Conservation (phyloP, 2,329 filamentous ascomycete genomes). For the Ophiostoma triangulosporum region DNA sequence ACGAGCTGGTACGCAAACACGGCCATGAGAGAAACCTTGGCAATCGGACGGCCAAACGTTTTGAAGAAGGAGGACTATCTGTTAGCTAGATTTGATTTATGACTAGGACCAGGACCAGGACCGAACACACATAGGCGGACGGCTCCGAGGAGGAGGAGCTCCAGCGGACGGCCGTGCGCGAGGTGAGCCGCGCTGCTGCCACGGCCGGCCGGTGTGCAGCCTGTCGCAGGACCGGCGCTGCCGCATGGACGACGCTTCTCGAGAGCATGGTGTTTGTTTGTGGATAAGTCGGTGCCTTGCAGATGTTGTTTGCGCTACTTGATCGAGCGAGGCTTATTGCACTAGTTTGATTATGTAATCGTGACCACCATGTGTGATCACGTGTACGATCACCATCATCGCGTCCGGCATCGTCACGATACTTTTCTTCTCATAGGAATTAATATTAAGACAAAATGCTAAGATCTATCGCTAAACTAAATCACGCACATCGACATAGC, state of each 20-base stretch:
- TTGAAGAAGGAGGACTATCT: conserved; percentile 46
- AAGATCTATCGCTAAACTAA: background rate
- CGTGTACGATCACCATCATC: too few relatives aligned
- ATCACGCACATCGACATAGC: conserved; percentile 13
- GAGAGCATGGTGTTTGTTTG: background rate
- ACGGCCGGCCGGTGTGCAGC: background rate
- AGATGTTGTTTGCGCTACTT: too few relatives aligned
- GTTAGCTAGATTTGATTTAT: background rate
- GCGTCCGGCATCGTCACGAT: too few relatives aligned
- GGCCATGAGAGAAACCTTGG: conserved; percentile 61
- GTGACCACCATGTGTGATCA: too few relatives aligned
- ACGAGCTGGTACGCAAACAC: conserved; percentile 66
- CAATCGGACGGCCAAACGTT: conserved; percentile 57
- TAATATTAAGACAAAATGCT: background rate
- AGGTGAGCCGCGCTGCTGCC: background rate
- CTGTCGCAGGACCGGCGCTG: conserved; percentile 5
- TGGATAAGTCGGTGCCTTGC: too few relatives aligned
- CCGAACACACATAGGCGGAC: conserved; percentile 10
- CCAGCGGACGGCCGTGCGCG: conserved; percentile 5
- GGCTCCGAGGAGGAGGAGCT: conserved; percentile 7
- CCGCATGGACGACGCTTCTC: background rate
- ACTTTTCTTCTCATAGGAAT: too few relatives aligned
- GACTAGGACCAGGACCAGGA: too few relatives aligned
- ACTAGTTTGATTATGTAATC: too few relatives aligned
- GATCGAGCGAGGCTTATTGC: too few relatives aligned